Evolutionary conservation across 495 filamentous ascomycete genomes (phyloP).

Genomic region (Penicillium psychrofluorescens): DNA sequence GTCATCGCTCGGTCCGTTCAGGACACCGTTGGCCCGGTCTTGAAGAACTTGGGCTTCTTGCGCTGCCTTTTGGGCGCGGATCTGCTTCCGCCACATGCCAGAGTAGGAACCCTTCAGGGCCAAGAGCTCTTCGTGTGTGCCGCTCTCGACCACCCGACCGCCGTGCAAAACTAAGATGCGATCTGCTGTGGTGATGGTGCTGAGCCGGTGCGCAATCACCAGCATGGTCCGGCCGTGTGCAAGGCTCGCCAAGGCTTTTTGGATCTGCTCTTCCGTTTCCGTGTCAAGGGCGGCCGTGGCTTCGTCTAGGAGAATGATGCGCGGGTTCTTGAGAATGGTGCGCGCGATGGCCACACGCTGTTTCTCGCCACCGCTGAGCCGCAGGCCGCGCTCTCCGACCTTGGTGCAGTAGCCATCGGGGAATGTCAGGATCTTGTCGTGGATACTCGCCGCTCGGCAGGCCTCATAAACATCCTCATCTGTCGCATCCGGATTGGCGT

Average conservation of each 20-base stretch:
- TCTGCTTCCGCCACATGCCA: slow-evolving; percentile 95
- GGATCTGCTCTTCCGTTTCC: slow-evolving; percentile 94
- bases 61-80: slow-evolving; percentile 75
- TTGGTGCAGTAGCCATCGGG: slow-evolving; percentile 88
- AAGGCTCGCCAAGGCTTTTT: slow-evolving; percentile 72
- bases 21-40: slow-evolving; percentile 38
- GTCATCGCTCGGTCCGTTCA: slow-evolving; percentile 40
- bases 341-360: slow-evolving; percentile 95
- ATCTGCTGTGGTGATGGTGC: slow-evolving; percentile 89
- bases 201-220: slow-evolving; percentile 81
- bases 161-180: slow-evolving; percentile 90
- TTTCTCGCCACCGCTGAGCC: slow-evolving; percentile 92
- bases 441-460: slow-evolving; percentile 86
- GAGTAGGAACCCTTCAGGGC: slow-evolving; percentile 72
- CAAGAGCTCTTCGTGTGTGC: slow-evolving; percentile 81
- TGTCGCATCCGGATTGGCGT: slow-evolving; percentile 78
- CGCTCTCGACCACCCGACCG: slow-evolving; percentile 75
- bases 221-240: slow-evolving; percentile 79
- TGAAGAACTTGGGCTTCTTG: slow-evolving; percentile 60
- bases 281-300: slow-evolving; percentile 93
- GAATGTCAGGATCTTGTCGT: slow-evolving; percentile 90
- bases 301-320: slow-evolving; percentile 93
- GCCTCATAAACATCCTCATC: slow-evolving; percentile 87
- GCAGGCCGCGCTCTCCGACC: slow-evolving; percentile 89
- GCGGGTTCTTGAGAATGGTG: slow-evolving; percentile 91